phyloP scores from a whole-genome alignment of 306 rosid genomes.

The Castanea mollissima region DNA sequence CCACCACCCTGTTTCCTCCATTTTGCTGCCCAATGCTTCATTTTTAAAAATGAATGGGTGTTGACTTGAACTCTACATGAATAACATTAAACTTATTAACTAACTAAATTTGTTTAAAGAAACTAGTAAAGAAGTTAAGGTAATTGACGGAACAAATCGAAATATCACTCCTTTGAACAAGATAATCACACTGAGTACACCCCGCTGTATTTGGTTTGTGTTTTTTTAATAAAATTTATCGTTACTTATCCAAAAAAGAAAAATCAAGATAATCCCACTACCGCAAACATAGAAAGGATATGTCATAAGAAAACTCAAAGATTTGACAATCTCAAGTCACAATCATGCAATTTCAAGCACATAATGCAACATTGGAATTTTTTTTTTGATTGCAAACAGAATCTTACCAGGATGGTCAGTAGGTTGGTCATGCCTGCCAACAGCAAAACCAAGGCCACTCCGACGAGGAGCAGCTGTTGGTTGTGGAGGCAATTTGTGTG shows the following conservation, averaged over 20 bases:
- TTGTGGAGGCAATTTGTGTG: slow-evolving; percentile 32
- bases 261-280: background rate
- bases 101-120: background rate
- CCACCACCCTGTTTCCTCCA: no score
- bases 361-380: background rate
- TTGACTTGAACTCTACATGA: background rate
- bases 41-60: background rate
- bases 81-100: background rate
- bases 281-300: background rate
- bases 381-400: background rate
- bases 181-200: background rate
- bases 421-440: slow-evolving; percentile 46
- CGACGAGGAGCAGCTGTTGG: slow-evolving; percentile 38
- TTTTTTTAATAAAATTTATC: no score
- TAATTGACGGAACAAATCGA: background rate
- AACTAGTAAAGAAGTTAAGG: background rate
- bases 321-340: background rate
- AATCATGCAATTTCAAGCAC: background rate
- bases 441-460: slow-evolving; percentile 84
- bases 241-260: no score
- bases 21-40: background rate
- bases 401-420: slow-evolving; percentile 44
- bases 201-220: no score
- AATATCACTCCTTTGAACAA: background rate
- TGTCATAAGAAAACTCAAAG: background rate